A percentile compares a stretch with the other conserved stretches of the same genome.
Evolutionary conservation across 805 yeast species (phyloP).

Genomic region (Saturnispora ahearnii): DNA sequence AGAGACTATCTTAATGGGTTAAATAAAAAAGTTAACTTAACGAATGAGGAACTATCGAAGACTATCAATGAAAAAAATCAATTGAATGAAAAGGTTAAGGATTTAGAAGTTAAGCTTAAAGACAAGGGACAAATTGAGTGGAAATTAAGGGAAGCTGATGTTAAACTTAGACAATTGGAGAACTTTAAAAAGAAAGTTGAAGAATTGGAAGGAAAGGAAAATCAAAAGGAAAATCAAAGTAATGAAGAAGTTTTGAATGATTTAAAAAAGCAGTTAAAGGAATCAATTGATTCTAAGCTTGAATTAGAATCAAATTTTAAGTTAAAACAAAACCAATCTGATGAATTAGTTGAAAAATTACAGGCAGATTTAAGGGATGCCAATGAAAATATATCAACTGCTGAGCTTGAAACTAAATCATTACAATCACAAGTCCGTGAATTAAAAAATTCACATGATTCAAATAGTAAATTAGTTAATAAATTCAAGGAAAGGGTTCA

Average conservation of each 20-base stretch:
- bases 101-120: constrained; percentile 3
- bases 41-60: constrained; percentile 56
- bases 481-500: constrained; percentile 23
- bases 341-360: neutral
- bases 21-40: constrained; percentile 48
- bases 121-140: constrained; percentile 10
- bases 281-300: neutral
- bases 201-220: neutral
- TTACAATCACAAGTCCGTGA: constrained; percentile 9
- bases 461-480: constrained; percentile 17
- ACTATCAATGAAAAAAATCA: constrained; percentile 23
- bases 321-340: neutral
- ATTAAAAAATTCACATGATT: constrained; percentile 17
- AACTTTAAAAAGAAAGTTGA: neutral
- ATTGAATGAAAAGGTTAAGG: constrained; percentile 11
- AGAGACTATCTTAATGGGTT: constrained; percentile 62
- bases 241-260: constrained; percentile 1
- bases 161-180: constrained; percentile 4
- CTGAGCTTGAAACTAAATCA: constrained; percentile 2
- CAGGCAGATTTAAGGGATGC: neutral
- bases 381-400: neutral
- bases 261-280: constrained; percentile 10
- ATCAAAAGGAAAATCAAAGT: neutral
- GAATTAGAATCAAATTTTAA: neutral
- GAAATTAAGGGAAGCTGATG: constrained; percentile 26